A percentile compares a stretch with the other conserved stretches of the same genome.
Evolutionary conservation across 176 grass and related monocot genomes (phyloP).

Genomic region (Otatea glauca): DNA sequence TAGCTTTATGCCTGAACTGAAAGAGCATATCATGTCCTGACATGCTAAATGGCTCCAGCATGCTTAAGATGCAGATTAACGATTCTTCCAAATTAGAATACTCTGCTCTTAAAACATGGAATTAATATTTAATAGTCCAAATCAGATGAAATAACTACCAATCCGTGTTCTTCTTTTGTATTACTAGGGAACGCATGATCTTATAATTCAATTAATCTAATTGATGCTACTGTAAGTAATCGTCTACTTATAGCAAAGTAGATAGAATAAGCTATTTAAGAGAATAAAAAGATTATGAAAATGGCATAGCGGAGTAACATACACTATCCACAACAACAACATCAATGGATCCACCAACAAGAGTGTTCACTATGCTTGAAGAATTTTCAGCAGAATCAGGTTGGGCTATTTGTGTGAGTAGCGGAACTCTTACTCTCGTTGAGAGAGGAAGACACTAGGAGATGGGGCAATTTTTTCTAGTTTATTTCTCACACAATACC

Average conservation of each 20-base stretch:
- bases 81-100: background rate
- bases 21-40: constrained; percentile 7
- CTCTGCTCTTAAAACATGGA: background rate
- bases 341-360: constrained; percentile 83
- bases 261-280: constrained; percentile 15
- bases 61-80: background rate
- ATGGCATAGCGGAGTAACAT: constrained; percentile 42
- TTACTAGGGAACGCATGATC: constrained; percentile 6
- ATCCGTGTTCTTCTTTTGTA: constrained; percentile 2
- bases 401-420: constrained; percentile 71
- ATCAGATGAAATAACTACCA: background rate
- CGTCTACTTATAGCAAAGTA: constrained; percentile 4
- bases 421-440: too few species aligned
- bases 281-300: constrained; percentile 22
- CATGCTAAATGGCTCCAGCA: constrained; percentile 11
- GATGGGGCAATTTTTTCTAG: too few species aligned
- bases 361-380: constrained; percentile 91
- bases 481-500: too few species aligned
- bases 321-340: constrained; percentile 95
- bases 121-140: background rate
- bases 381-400: constrained; percentile 89
- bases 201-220: constrained; percentile 29
- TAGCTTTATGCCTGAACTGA: background rate
- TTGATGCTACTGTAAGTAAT: constrained; percentile 2
- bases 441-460: too few species aligned